These are phyloP conservation scores for Liriodendron chinense DNA, from an alignment of 164 flowering plant species.

Conservation along the genomic window DNA sequence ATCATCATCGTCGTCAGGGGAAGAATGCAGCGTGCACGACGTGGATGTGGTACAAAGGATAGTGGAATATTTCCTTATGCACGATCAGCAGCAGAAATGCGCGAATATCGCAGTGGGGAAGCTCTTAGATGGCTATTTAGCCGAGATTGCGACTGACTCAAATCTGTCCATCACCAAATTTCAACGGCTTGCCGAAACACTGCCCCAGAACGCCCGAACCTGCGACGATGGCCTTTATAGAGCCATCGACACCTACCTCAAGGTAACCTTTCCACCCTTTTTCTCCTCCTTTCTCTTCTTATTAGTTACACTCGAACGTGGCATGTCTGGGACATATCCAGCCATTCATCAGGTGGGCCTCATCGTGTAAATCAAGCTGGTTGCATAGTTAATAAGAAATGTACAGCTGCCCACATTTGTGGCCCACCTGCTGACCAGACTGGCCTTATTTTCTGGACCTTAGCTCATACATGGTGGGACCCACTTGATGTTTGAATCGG, in stretches of 20 bases:
- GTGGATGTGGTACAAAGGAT: slow-evolving; percentile 64
- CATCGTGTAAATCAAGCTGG: too few species aligned
- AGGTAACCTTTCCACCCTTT: slow-evolving; percentile 49
- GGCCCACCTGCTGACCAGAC: too few species aligned
- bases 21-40: slow-evolving; percentile 46
- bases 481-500: too few species aligned
- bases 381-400: too few species aligned
- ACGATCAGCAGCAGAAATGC: slow-evolving; percentile 41
- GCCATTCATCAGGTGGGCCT: too few species aligned
- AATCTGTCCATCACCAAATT: slow-evolving; percentile 64
- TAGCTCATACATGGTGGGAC: too few species aligned
- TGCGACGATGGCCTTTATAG: slow-evolving; percentile 87
- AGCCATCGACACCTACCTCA: slow-evolving; percentile 83
- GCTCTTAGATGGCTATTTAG: slow-evolving; percentile 69
- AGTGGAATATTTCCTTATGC: slow-evolving; percentile 68
- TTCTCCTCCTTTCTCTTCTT: background rate
- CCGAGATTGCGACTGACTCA: slow-evolving; percentile 76
- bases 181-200: slow-evolving; percentile 59
- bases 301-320: too few species aligned
- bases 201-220: slow-evolving; percentile 55
- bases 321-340: too few species aligned
- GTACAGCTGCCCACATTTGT: too few species aligned
- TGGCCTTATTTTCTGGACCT: too few species aligned
- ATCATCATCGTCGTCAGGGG: slow-evolving; percentile 13
- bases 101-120: slow-evolving; percentile 46